Evolutionary conservation across 768 basidiomycete species (phyloP), one percentile per base, ranked within the genome.

Genomic region (Tylopilus rubrobrunneus): DNA sequence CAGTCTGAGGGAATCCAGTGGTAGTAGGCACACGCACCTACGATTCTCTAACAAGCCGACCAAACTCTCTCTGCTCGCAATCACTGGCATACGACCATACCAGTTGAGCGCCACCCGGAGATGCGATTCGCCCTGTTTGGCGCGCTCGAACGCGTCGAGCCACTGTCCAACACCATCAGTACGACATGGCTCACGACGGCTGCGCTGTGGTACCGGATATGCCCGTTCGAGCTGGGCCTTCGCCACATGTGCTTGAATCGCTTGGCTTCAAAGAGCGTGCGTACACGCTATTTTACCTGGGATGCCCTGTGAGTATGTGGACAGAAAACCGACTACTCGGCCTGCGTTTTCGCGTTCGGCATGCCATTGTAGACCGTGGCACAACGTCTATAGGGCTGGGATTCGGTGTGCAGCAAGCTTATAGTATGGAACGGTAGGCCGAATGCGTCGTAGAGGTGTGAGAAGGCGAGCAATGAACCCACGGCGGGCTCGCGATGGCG

Each of bases 301-400:
- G 36, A 29, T 14, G 17, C 47, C 49, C 47, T 48, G 7, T 53
- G 28, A 7, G 14, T 7, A 27, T 17, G 33, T 4, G 3, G 25
- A 2, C 29, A 7, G 14, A n/a, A 48, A 40, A 40, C 3, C n/a
- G 31, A 27, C n/a, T 2, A 42, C 9, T 66, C 1, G 21, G 17
- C 81, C 51, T 60, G 89, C 87, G 63, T 80, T 73, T 27, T 79
- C 76, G 14, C 76, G 76, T 1, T 82, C 79, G 7, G 87, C 76
- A 39, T 76, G 62, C 28, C 76, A 71, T 45, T 89, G 68, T 14
- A 95, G 75, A 4, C 82, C 81, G 21, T 90, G 78, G 67, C 92
- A 95, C 5, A 94, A 71, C 0, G 75, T 68, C 87, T 89, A 90
- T 61, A 87, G 67, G 0, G 89, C 92, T 4, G 92, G 91, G 74